Conservation (phyloP, 345 rosid genomes). For the Salix suchowensis region DNA sequence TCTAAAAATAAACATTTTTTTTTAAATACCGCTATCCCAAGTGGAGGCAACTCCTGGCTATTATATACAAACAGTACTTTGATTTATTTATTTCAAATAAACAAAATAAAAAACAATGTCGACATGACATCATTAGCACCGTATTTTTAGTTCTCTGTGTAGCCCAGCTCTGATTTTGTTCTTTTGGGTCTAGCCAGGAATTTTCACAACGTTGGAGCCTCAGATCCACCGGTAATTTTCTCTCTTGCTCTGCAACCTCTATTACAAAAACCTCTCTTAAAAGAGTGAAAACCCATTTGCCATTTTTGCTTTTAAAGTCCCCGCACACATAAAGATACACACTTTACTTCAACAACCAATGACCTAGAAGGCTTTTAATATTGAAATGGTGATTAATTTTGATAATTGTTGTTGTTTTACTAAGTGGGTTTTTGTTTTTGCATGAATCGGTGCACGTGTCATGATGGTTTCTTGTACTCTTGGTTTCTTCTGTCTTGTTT, state of each 20-base stretch:
- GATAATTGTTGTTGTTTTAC: not conserved
- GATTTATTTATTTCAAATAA: not conserved
- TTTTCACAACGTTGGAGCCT: constrained; percentile 4
- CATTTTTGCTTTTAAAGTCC: not conserved
- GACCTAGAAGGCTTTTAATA: not conserved
- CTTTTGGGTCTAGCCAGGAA: constrained; percentile 1
- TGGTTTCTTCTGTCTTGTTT: not conserved
- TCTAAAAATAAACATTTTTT: too few species aligned
- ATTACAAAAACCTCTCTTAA: not conserved
- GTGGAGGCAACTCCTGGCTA: not conserved
- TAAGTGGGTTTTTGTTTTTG: not conserved
- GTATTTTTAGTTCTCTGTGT: not conserved
- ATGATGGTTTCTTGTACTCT: not conserved
- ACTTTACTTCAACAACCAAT: not conserved
- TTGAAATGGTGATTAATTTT: not conserved
- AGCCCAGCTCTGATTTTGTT: constrained; percentile 12
- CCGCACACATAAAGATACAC: not conserved
- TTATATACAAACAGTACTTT: constrained; percentile 4
- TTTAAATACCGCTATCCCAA: too few species aligned
- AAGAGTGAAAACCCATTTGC: not conserved
- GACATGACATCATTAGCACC: not conserved
- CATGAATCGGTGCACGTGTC: not conserved
- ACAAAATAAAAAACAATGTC: not conserved
- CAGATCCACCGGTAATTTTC: constrained; percentile 27
- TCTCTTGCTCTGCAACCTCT: not conserved